Percentiles rank a stretch among this genome's conserved stretches.
Evolutionary conservation across 1,284 basidiomycete genomes (phyloP).

Genomic region (Rhodotorula sp.): DNA sequence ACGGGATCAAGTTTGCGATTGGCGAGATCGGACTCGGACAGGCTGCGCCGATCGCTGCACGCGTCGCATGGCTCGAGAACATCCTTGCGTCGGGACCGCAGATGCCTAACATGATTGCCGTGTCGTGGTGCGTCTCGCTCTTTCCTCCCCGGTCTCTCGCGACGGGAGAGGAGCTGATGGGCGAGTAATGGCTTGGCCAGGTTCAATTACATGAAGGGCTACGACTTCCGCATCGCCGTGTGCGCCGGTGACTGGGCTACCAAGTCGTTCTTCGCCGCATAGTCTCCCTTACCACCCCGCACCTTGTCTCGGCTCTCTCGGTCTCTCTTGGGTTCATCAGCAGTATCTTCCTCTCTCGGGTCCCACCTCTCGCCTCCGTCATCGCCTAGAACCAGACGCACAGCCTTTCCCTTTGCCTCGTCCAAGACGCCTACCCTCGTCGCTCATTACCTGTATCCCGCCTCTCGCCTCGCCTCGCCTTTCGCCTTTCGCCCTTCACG

Average conservation of each 20-base stretch:
- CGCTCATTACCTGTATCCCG: no score
- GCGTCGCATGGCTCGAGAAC: conserved; percentile 45
- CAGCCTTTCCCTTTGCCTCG: no score
- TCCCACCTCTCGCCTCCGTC: neutral
- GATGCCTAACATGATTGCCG: conserved; percentile 45
- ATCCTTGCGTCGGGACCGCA: conserved; percentile 37
- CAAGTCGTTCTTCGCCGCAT: conserved; percentile 34
- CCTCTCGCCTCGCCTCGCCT: no score
- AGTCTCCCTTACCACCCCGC: neutral
- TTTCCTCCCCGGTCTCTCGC: neutral
- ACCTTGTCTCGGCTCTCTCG: neutral
- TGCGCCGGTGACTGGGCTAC: conserved; percentile 26
- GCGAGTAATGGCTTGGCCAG: neutral
- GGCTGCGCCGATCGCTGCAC: conserved; percentile 36
- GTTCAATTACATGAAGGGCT: conserved; percentile 30
- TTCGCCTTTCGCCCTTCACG: no score
- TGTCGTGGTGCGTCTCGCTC: conserved; percentile 47
- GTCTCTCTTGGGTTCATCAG: neutral
- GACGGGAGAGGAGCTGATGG: neutral
- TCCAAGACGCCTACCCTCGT: no score
- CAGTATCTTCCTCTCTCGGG: no score
- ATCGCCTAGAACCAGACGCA: neutral
- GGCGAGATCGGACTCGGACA: conserved; percentile 48
- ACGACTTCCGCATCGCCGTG: conserved; percentile 41
- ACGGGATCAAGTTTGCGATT: conserved; percentile 47